Evolutionary conservation across 2,329 filamentous ascomycete genomes (phyloP), one percentile per base, ranked within the genome.

Genomic region (Aureobasidium sp.): DNA sequence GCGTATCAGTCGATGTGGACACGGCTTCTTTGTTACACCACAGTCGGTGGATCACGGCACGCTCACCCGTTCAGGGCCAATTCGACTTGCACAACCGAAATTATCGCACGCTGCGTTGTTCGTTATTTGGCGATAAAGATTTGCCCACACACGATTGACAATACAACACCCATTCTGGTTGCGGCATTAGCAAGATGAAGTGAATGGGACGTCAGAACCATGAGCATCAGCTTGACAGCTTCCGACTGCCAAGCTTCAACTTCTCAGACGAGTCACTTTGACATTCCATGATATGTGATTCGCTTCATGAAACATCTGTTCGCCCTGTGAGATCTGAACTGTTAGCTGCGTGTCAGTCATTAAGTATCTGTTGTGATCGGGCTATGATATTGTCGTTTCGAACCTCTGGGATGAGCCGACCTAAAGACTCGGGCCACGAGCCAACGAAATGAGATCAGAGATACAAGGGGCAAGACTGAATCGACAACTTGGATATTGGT

Each of bases 1-100:
- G 54, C 42, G n/a, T 21, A 58, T 47, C 54, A 16, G 54, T 48
- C 54, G 54, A 58, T 58, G 7, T 44, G 30, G 30, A 57, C 16
- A 27, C 21, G 27, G 30, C 41, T 52, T 27, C 13, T 7, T 15
- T 15, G 48, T 61, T 54, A 25, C 59, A 61, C 59, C 5, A 6
- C 59, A 53, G 27, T 32, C 25, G 30, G 54, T 27, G 29, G 21
- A 45, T 57, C 41, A 36, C 53, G 53, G 41, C 53, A 57, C 34
- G 25, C 41, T 44, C 37, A 44, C 39, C 54, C 54, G 42, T 47
- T 47, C 54, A 29, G 41, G 42, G 54, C 54, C 54, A 57, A 37
- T 58, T 25, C 13, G 9, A 25, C 21, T 58, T 44, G 29, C 54
- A 58, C 54, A 30, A 30, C 41, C 9, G 3, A 9, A 10, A 29